These are phyloP conservation scores for Lachancea thermotolerans DNA, from an alignment of 805 yeast genomes.

Conservation along the genomic window DNA sequence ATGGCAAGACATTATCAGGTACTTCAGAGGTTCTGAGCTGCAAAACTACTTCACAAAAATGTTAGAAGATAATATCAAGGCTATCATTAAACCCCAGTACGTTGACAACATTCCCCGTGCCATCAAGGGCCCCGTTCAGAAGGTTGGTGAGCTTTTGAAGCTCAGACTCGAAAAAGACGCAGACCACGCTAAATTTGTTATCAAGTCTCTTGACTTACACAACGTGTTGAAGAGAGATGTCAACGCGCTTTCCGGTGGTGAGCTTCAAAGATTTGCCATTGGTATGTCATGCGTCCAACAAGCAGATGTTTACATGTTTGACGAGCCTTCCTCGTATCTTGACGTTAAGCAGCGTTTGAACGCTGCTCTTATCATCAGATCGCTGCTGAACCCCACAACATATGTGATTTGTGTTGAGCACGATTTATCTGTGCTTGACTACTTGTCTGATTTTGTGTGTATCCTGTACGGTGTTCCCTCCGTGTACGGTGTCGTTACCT, in stretches of 20 bases:
- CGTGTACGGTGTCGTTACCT: slow-evolving; percentile 95
- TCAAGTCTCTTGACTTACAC: slow-evolving; percentile 66
- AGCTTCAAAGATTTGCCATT: slow-evolving; percentile 94
- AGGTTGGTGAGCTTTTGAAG: slow-evolving; percentile 78
- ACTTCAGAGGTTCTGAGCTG: slow-evolving; percentile 95
- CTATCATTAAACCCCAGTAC: slow-evolving; percentile 98
- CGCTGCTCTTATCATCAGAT: slow-evolving; percentile 92
- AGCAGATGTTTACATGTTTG: slow-evolving; percentile 97
- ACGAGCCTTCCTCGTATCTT: slow-evolving; percentile 96
- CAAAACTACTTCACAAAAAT: slow-evolving; percentile 94
- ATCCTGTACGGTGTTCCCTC: slow-evolving; percentile 97
- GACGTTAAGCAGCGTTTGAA: slow-evolving; percentile 98
- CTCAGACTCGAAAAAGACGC: slow-evolving; percentile 64
- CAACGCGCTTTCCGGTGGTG: slow-evolving; percentile 92
- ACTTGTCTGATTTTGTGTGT: slow-evolving; percentile 93
- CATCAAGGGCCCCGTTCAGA: slow-evolving; percentile 78
- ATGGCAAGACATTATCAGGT: slow-evolving; percentile 87
- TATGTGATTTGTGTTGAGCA: slow-evolving; percentile 98
- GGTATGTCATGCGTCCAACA: slow-evolving; percentile 94
- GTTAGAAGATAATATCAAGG: slow-evolving; percentile 87
- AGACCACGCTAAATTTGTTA: slow-evolving; percentile 56
- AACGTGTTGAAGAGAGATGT: slow-evolving; percentile 83
- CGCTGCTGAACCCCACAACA: slow-evolving; percentile 63
- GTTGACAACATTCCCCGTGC: slow-evolving; percentile 98
- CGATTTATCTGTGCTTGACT: slow-evolving; percentile 95